phyloP scores from a whole-genome alignment of 2,329 filamentous ascomycete species.

The Fusarium chaquense region DNA sequence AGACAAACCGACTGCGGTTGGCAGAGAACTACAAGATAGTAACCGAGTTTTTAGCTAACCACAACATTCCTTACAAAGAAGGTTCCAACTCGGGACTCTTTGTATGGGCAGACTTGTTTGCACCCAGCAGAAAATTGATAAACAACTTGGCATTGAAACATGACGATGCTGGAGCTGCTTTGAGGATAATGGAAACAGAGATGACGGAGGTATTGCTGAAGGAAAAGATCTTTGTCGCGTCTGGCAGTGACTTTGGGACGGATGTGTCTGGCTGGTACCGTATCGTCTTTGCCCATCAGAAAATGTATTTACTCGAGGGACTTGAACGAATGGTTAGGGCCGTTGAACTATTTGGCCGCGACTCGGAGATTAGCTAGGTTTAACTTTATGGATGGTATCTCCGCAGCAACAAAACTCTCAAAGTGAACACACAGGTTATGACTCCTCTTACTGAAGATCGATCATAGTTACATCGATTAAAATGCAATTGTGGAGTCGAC shows the following conservation, averaged over 20 bases:
- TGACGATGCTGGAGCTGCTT: fast-evolving
- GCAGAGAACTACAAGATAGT: not conserved
- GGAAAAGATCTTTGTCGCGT: not conserved
- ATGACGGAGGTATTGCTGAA: not conserved
- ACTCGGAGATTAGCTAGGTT: not conserved
- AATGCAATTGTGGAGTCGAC: fast-evolving
- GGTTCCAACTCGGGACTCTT: not conserved
- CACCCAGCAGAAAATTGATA: not conserved
- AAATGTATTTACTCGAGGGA: not conserved
- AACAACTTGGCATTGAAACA: fast-evolving
- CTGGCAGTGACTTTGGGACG: not conserved
- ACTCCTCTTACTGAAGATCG: not conserved
- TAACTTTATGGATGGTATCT: not conserved
- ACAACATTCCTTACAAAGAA: not conserved
- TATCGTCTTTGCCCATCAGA: not conserved
- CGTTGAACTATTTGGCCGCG: not conserved
- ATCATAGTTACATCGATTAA: no score
- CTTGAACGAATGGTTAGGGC: not conserved
- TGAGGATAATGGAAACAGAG: fast-evolving
- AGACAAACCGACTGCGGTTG: not conserved
- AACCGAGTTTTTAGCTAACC: not conserved
- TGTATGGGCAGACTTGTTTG: not conserved
- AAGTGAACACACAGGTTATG: not conserved
- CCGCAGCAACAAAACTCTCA: not conserved
- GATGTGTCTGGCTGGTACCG: slow-evolving; percentile 3